Evolutionary conservation across 257 asterid species (phyloP), one percentile per base, ranked within the genome.

Genomic region (Gynochthodes officinalis): DNA sequence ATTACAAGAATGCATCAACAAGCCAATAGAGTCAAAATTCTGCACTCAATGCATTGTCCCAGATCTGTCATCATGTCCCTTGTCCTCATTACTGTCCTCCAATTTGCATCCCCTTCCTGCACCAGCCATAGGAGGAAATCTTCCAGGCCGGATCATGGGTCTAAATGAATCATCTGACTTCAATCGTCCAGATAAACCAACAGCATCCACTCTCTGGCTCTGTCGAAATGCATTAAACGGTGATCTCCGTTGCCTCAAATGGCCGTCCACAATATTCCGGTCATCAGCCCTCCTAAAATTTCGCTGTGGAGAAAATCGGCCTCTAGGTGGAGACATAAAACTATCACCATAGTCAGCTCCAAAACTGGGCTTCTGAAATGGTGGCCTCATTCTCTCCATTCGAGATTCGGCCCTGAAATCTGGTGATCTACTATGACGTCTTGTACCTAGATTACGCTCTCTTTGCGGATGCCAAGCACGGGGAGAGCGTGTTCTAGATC

Each of bases 401-500:
- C 90, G 83, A 25, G 74, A 69, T 59, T 89, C 90, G 1, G 90
- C 42, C 84, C 92, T 82, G 69, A 83, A 78, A 74, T 91, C 93
- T 1, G 96, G 96, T 48, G 97, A 89, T 77, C 91, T 79, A 74
- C 84, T 84, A 60, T 69, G 81, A 67, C 85, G 73, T 77, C 91
- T 86, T 52, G 67, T 55, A 69, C 80, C 78, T 33, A 80, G 23
- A 65, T 77, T 76, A 13, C 88, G 80, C 42, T 82, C 90, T 79
- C 88, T 85, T 10, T 81, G 86, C 19, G 87, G 70, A 35, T 78
- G 88, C 97, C 96, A 93, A 10, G 74, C 70, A 73, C 80, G 80
- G 43, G 96, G 98, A 37, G 98, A 88, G n/a, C 86, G 95, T 4
- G 96, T 74, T 81, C 95, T 85, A 8, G 98, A 91, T 83, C 95